These are phyloP conservation scores for Tolypocladium inflatum DNA, from an alignment of 2,329 filamentous ascomycete species.

Conservation along the genomic window DNA sequence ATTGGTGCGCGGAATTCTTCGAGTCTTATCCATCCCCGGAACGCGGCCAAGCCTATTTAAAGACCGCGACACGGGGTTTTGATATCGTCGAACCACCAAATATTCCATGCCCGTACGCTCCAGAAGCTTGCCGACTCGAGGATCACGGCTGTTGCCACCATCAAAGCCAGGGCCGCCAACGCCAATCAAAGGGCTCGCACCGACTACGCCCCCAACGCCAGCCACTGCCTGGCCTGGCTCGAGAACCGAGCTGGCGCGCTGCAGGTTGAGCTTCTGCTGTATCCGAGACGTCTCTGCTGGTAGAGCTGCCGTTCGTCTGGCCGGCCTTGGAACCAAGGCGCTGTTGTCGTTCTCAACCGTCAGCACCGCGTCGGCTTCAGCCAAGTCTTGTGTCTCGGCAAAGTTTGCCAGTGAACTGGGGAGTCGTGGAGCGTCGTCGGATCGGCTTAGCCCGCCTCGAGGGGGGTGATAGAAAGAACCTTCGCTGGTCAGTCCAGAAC, in stretches of 20 bases:
- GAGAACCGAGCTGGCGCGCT: slow-evolving; percentile 62
- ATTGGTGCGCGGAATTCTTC: slow-evolving; percentile 35
- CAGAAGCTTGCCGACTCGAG: slow-evolving; percentile 53
- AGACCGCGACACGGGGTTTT: slow-evolving; percentile 59
- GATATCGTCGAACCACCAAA: slow-evolving; percentile 61
- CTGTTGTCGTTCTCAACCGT: slow-evolving; percentile 28
- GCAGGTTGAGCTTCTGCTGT: slow-evolving; percentile 67
- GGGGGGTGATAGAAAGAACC: slow-evolving; percentile 40
- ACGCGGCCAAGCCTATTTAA: slow-evolving; percentile 37
- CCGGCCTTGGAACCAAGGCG: slow-evolving; percentile 36
- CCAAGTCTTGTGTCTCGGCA: slow-evolving; percentile 12
- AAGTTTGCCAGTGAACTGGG: slow-evolving; percentile 33
- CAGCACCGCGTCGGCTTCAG: slow-evolving; percentile 13
- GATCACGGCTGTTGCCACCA: slow-evolving; percentile 41
- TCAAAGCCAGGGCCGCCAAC: slow-evolving; percentile 48
- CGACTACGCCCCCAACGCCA: slow-evolving; percentile 26
- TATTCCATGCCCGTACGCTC: slow-evolving; percentile 66
- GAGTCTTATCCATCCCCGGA: slow-evolving; percentile 39
- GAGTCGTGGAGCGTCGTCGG: slow-evolving; percentile 24
- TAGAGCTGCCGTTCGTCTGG: slow-evolving; percentile 27
- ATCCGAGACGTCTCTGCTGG: slow-evolving; percentile 54
- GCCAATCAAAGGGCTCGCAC: slow-evolving; percentile 38
- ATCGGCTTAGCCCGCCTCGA: slow-evolving; percentile 18
- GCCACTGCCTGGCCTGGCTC: slow-evolving; percentile 45
- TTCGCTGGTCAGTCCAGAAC: slow-evolving; percentile 38